phyloP scores from a whole-genome alignment of 108 stramenopile genomes.

The Nitzschia sp. region DNA sequence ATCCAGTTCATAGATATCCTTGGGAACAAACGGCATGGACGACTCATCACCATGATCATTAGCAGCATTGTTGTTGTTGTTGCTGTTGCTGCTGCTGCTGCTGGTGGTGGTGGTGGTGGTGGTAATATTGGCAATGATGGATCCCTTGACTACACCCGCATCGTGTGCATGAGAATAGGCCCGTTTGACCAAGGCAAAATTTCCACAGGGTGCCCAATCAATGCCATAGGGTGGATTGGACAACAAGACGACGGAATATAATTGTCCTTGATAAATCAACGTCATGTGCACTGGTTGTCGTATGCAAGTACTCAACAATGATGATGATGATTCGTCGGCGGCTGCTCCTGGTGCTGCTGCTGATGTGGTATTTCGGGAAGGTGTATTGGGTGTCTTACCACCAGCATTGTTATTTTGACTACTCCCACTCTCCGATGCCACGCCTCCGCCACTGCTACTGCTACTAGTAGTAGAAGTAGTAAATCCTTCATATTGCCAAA shows the following conservation, averaged over 20 bases:
- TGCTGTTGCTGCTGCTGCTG: too few species aligned
- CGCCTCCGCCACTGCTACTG: too few species aligned
- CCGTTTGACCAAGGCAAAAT: slow-evolving; percentile 72
- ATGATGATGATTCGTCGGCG: neutral
- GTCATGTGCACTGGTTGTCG: slow-evolving; percentile 42
- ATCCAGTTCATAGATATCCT: slow-evolving; percentile 40
- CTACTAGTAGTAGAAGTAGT: neutral
- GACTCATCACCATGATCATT: neutral
- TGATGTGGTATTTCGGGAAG: neutral
- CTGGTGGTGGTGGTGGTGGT: too few species aligned
- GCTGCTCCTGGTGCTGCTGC: too few species aligned
- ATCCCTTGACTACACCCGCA: slow-evolving; percentile 59
- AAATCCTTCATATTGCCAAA: slow-evolving; percentile 83
- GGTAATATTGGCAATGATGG: slow-evolving; percentile 53
- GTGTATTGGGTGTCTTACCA: too few species aligned
- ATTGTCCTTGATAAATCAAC: slow-evolving; percentile 47
- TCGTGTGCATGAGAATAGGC: slow-evolving; percentile 25
- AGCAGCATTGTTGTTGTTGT: too few species aligned
- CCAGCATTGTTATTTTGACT: neutral
- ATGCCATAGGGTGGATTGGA: slow-evolving; percentile 62
- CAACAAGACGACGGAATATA: slow-evolving; percentile 57
- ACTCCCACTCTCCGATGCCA: neutral
- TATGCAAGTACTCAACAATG: neutral
- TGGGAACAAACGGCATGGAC: too few species aligned
- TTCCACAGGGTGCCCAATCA: slow-evolving; percentile 80